phyloP scores from a whole-genome alignment of 768 basidiomycete genomes.

The Auricularia sp. region DNA sequence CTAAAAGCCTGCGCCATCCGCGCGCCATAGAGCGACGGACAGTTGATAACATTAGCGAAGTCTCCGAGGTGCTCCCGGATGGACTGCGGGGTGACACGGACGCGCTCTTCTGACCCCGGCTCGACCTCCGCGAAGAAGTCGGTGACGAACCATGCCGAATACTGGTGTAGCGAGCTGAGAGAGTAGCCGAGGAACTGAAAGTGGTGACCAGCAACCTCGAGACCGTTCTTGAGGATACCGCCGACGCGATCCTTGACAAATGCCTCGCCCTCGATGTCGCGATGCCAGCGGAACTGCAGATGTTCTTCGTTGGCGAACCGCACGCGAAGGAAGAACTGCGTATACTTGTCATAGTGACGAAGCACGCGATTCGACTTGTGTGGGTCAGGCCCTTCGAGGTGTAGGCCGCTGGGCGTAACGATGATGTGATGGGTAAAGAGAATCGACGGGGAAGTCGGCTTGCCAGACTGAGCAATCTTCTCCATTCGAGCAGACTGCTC shows the following conservation, averaged over 20 bases:
- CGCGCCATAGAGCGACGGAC: constrained; percentile 75
- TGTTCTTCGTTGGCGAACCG: constrained; percentile 79
- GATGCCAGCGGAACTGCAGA: constrained; percentile 61
- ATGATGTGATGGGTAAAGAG: constrained; percentile 65
- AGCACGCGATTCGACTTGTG: constrained; percentile 76
- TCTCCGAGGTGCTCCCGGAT: constrained; percentile 61
- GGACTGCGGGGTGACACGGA: constrained; percentile 36
- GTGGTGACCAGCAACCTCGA: constrained; percentile 54
- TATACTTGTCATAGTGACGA: constrained; percentile 47
- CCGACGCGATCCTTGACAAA: constrained; percentile 55
- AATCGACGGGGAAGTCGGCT: constrained; percentile 25
- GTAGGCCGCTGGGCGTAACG: constrained; percentile 61
- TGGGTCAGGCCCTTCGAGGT: constrained; percentile 67
- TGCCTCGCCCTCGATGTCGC: constrained; percentile 45
- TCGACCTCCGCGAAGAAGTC: constrained; percentile 39
- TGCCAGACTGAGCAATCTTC: not conserved
- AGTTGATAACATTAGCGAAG: constrained; percentile 42
- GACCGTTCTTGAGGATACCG: constrained; percentile 46
- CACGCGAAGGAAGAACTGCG: constrained; percentile 69
- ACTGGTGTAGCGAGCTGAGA: constrained; percentile 62
- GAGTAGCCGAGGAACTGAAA: constrained; percentile 84
- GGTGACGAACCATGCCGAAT: constrained; percentile 74
- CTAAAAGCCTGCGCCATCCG: constrained; percentile 78
- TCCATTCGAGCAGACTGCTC: not conserved
- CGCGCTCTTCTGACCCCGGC: constrained; percentile 15